These are phyloP conservation scores for Linum tenue DNA, from an alignment of 345 rosid genomes.

Conservation along the genomic window DNA sequence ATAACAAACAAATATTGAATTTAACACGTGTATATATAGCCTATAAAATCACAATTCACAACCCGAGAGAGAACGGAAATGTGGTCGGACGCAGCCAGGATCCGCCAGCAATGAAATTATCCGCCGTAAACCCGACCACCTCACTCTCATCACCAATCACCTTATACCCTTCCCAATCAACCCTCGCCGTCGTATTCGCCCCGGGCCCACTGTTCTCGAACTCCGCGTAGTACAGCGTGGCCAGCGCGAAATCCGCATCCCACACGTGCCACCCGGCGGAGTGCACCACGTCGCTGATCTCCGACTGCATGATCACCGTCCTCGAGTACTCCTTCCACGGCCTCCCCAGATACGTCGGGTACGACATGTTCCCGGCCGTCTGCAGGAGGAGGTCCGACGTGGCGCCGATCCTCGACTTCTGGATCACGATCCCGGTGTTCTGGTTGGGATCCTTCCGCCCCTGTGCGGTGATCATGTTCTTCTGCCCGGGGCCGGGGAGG, in stretches of 20 bases:
- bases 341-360: conserved; percentile 69
- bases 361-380: conserved; percentile 35
- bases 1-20: no score
- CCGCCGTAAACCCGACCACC: conserved; percentile 48
- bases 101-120: conserved; percentile 50
- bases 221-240: conserved; percentile 64
- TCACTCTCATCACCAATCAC: conserved; percentile 47
- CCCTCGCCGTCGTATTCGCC: conserved; percentile 59
- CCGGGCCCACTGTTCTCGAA: conserved; percentile 64
- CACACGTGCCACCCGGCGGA: conserved; percentile 79
- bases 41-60: conserved; percentile 17
- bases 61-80: conserved; percentile 66
- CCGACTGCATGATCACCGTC: conserved; percentile 58
- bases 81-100: conserved; percentile 67
- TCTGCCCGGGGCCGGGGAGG: conserved; percentile 68
- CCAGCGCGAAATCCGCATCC: conserved; percentile 55
- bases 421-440: conserved; percentile 88
- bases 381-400: conserved; percentile 42
- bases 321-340: conserved; percentile 46
- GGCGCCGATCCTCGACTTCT: conserved; percentile 69
- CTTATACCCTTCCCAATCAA: conserved; percentile 58
- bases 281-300: conserved; percentile 50
- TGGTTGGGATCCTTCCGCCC: conserved; percentile 84
- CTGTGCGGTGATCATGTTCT: conserved; percentile 93
- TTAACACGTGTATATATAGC: no score